Conservation (phyloP, 2,329 filamentous ascomycete species). For the Lasiodiplodia theobromae region DNA sequence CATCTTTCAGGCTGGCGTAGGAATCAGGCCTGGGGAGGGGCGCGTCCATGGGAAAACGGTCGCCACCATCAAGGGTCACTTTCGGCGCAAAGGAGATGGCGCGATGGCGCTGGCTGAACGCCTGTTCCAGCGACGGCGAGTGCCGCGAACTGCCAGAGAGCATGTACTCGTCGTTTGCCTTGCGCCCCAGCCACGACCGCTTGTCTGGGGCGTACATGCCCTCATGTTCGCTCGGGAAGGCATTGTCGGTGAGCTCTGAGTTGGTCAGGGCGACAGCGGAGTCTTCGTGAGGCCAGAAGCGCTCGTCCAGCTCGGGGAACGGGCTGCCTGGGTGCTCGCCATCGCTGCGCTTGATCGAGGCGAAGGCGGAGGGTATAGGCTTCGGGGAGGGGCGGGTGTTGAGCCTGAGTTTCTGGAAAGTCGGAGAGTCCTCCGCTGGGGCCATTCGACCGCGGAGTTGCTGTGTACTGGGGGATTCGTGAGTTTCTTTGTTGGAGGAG, state of each 20-base stretch:
- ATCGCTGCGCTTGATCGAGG: constrained; percentile 38
- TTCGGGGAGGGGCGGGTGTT: constrained; percentile 46
- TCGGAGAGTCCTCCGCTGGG: constrained; percentile 48
- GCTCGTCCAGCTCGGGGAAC: constrained; percentile 29
- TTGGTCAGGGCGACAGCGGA: constrained; percentile 36
- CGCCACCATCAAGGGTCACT: constrained; percentile 50
- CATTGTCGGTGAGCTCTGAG: constrained; percentile 35
- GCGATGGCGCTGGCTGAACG: constrained; percentile 44
- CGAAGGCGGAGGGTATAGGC: constrained; percentile 46
- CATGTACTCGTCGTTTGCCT: constrained; percentile 31
- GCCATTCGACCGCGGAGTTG: constrained; percentile 43
- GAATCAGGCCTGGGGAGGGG: constrained; percentile 43
- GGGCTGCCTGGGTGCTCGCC: constrained; percentile 33
- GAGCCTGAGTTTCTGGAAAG: constrained; percentile 52
- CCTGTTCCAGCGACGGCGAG: constrained; percentile 24
- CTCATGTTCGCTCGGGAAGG: constrained; percentile 32
- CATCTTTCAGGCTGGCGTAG: constrained; percentile 1
- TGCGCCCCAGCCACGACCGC: constrained; percentile 33
- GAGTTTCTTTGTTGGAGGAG: constrained; percentile 41
- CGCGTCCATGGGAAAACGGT: constrained; percentile 46
- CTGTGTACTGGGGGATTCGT: neutral
- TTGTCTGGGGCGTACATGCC: constrained; percentile 33
- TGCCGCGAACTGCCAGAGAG: constrained; percentile 1
- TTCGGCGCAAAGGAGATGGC: constrained; percentile 52
- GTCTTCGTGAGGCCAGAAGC: constrained; percentile 38